Conservation (phyloP, 371 early-diverging fungal species). For the Mucor indicus region DNA sequence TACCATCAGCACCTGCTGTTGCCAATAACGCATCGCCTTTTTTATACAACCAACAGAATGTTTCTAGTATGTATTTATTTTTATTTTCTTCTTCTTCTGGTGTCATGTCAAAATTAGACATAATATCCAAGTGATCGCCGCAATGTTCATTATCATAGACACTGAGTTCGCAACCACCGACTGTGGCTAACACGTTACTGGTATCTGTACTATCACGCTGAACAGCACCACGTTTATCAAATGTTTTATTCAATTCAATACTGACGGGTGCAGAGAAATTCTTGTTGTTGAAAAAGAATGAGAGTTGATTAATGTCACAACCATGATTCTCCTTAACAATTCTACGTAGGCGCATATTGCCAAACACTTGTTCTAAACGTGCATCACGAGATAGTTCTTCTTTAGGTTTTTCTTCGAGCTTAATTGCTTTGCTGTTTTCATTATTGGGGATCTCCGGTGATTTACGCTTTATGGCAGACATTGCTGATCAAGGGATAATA, state of each 20-base stretch:
- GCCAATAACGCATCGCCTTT: constrained; percentile 70
- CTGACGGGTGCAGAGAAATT: constrained; percentile 53
- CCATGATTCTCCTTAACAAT: constrained; percentile 89
- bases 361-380: constrained; percentile 45
- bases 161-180: constrained; percentile 72
- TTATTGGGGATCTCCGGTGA: background rate
- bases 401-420: constrained; percentile 9
- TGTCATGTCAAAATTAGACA: constrained; percentile 77
- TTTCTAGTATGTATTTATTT: constrained; percentile 39
- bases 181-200: constrained; percentile 73
- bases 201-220: constrained; percentile 64
- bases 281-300: constrained; percentile 66
- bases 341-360: constrained; percentile 73
- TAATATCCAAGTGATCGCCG: constrained; percentile 88
- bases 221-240: constrained; percentile 68
- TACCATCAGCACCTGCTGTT: constrained; percentile 58
- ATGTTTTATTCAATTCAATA: constrained; percentile 52
- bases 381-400: too few species aligned
- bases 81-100: constrained; percentile 18
- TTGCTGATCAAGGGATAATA: too few species aligned
- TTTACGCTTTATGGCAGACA: constrained; percentile 1
- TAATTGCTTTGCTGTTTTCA: background rate
- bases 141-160: constrained; percentile 91
- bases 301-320: constrained; percentile 64
- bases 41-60: constrained; percentile 72